Conservation (phyloP, 75 land plant species). For the Pseudotsuga menziesii region DNA sequence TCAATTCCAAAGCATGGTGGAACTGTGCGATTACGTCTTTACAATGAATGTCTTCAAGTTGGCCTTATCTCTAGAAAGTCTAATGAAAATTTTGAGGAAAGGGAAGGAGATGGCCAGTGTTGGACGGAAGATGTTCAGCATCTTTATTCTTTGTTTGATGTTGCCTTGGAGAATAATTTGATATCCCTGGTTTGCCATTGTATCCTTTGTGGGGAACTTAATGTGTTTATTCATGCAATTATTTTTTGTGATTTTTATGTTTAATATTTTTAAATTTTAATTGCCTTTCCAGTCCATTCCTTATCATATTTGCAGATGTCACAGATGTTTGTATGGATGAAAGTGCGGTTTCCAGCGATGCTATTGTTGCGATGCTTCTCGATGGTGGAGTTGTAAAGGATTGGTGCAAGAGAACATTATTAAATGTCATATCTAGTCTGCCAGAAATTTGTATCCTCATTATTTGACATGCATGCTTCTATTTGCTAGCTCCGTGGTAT, state of each 20-base stretch:
- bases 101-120: slow-evolving; percentile 31
- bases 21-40: slow-evolving; percentile 54
- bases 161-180: slow-evolving; percentile 83
- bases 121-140: slow-evolving; percentile 59
- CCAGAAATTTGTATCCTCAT: slow-evolving; percentile 67
- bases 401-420: slow-evolving; percentile 75
- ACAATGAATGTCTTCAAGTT: slow-evolving; percentile 73
- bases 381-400: slow-evolving; percentile 96
- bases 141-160: slow-evolving; percentile 86
- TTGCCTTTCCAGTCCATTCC: slow-evolving; percentile 18
- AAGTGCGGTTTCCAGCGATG: slow-evolving; percentile 93
- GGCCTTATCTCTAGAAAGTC: slow-evolving; percentile 62
- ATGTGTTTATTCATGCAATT: background rate
- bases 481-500: background rate
- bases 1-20: slow-evolving; percentile 39
- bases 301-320: slow-evolving; percentile 62
- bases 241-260: slow-evolving; percentile 3
- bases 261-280: background rate
- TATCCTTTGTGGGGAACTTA: slow-evolving; percentile 40
- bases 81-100: slow-evolving; percentile 43
- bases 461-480: background rate
- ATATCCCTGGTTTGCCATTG: slow-evolving; percentile 86
- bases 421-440: slow-evolving; percentile 39
- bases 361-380: slow-evolving; percentile 77
- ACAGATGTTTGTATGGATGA: slow-evolving; percentile 98